Base-by-base conservation (phyloP, 495 filamentous ascomycete species). In the Daldinia grandis region DNA sequence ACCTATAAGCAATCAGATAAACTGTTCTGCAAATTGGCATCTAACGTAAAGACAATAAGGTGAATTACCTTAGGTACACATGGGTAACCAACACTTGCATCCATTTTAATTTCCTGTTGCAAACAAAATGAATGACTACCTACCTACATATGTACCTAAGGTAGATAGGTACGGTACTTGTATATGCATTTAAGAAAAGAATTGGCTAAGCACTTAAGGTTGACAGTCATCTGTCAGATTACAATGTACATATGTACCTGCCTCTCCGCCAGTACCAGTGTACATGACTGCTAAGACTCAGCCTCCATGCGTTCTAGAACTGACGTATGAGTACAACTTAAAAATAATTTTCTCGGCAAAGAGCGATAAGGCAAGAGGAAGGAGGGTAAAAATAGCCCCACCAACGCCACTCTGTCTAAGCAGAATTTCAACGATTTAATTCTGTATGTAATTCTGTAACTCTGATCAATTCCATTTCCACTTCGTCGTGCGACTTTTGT, bases 341-440 rank as follows among this genome's bases (percentile, higher is more conserved):
- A 56, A 56, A 56, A 56, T 56, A 35, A 55, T 28, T 55, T 56
- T 56, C 21, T 53, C 53, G 53, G 28, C 53, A 55, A 60, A 60
- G 57, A 63, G 21, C 47, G 58, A 37, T 54, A 51, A 69, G 58
- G 60, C 15, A 42, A 44, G 28, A 55, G 12, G 24, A 53, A 30
- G 25, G 15, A 56, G 37, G 56, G 61, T 51, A 71, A 68, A 68
- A 65, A 64, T 62, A 73, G 21, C 61, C 70, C 64, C 70, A 68
- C 70, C 57, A 68, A 62, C 56, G 70, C 70, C 70, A 73, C 70
- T 58, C 61, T 54, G 33, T 55, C 51, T 50, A 27, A 62, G 8
- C 35, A 64, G 61, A 68, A 72, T 65, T 62, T 68, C 49, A 40
- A 64, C 40, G 64, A 72, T 68, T 68, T 68, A 33, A 63, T 72